These are phyloP conservation scores for Clonostachys byssicola DNA, from an alignment of 2,329 filamentous ascomycete species.

Conservation along the genomic window DNA sequence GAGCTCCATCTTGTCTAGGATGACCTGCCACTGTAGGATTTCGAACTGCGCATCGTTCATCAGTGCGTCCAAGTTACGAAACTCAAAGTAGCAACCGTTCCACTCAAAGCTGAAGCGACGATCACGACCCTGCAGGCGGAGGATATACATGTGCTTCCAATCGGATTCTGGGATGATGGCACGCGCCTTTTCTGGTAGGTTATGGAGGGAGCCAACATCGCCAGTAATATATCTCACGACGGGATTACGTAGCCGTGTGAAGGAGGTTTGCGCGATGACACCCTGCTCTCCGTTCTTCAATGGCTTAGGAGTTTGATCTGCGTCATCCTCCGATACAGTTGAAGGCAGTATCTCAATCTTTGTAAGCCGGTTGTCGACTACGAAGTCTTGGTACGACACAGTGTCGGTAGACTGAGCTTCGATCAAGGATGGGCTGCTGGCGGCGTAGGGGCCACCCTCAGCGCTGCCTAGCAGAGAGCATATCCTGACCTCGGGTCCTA, in stretches of 20 bases:
- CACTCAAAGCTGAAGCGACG: conserved; percentile 35
- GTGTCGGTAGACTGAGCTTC: neutral
- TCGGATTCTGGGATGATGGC: conserved; percentile 7
- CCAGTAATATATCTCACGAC: neutral
- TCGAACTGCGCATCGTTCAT: conserved; percentile 15
- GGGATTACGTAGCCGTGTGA: neutral
- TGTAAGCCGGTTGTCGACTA: neutral
- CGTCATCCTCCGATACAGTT: no score
- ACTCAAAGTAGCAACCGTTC: conserved; percentile 30
- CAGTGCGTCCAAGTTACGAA: conserved; percentile 16
- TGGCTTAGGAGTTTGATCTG: neutral
- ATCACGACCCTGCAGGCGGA: conserved; percentile 34
- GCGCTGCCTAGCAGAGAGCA: conserved; percentile 34
- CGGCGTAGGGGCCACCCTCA: conserved; percentile 33
- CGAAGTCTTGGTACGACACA: conserved; percentile 5
- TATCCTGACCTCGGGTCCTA: conserved; percentile 23
- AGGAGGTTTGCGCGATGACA: neutral
- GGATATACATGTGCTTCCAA: conserved; percentile 18
- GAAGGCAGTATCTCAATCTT: neutral
- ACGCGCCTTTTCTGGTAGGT: neutral
- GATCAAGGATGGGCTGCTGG: conserved; percentile 19
- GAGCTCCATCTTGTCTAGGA: conserved; percentile 19
- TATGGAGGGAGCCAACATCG: neutral
- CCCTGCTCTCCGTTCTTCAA: neutral
- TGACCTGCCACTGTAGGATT: conserved; percentile 36